phyloP scores from a whole-genome alignment of 345 rosid genomes.

The Raphanus sativus region DNA sequence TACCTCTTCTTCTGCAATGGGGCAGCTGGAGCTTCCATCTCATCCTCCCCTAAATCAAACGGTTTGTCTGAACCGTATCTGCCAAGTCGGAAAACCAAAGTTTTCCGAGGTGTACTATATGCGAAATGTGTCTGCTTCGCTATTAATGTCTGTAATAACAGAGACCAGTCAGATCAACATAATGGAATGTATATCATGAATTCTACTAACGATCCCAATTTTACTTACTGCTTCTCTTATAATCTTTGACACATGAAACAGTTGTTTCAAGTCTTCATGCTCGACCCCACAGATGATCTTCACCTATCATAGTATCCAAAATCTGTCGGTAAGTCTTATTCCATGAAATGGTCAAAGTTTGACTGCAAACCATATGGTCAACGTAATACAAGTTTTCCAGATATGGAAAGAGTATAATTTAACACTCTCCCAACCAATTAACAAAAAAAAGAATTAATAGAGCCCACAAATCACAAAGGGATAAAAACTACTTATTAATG shows the following conservation, averaged over 20 bases:
- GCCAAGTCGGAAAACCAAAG: constrained; percentile 34
- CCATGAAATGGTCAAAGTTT: background rate
- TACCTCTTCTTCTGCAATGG: constrained; percentile 45
- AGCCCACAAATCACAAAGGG: background rate
- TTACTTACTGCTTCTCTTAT: constrained; percentile 72
- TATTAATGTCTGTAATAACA: constrained; percentile 49
- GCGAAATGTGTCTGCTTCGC: constrained; percentile 72
- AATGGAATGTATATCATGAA: background rate
- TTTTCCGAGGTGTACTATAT: constrained; percentile 66
- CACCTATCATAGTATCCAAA: constrained; percentile 48
- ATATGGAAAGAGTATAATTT: background rate
- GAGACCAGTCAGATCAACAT: background rate
- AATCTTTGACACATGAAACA: constrained; percentile 62
- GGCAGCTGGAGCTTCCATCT: constrained; percentile 69
- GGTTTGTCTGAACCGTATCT: constrained; percentile 34
- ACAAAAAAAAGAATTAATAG: background rate
- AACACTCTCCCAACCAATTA: background rate
- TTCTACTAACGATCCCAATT: background rate
- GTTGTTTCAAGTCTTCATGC: constrained; percentile 77
- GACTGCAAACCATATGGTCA: background rate
- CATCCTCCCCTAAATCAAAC: constrained; percentile 33
- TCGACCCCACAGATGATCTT: constrained; percentile 67
- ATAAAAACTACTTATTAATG: background rate
- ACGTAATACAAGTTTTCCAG: background rate
- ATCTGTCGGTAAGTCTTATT: background rate